A percentile compares a stretch with the other conserved stretches of the same genome.
These are phyloP conservation scores for Tilletiopsis washingtonensis DNA, from an alignment of 1,284 basidiomycete genomes.

Conservation along the genomic window DNA sequence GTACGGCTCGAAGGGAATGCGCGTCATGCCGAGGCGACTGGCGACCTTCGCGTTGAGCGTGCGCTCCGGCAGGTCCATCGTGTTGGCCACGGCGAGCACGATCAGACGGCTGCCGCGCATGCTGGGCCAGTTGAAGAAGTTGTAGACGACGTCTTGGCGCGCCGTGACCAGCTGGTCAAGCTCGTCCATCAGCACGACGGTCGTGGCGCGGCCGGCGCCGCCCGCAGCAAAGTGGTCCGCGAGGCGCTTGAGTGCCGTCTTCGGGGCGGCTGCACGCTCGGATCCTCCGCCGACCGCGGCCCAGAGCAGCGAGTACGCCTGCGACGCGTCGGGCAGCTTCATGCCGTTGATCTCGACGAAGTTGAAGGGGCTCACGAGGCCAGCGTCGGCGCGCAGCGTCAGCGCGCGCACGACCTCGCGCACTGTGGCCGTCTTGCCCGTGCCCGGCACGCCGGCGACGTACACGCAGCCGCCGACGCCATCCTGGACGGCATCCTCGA, in stretches of 20 bases:
- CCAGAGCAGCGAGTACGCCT: conserved; percentile 43
- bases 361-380: conserved; percentile 87
- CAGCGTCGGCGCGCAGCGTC: conserved; percentile 16
- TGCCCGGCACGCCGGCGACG: conserved; percentile 83
- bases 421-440: conserved; percentile 84
- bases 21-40: conserved; percentile 86
- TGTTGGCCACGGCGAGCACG: conserved; percentile 94
- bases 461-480: conserved; percentile 92
- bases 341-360: background rate
- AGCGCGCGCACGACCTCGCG: conserved; percentile 75
- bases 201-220: conserved; percentile 47
- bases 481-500: conserved; percentile 80
- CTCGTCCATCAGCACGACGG: conserved; percentile 95
- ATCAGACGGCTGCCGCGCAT: conserved; percentile 75
- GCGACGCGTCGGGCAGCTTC: conserved; percentile 4
- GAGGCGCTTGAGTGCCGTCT: conserved; percentile 28
- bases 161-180: conserved; percentile 89
- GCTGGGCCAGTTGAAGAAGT: conserved; percentile 99
- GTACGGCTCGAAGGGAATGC: conserved; percentile 92
- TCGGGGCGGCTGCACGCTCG: conserved; percentile 9
- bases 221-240: conserved; percentile 24
- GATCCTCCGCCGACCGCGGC: conserved; percentile 20
- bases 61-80: conserved; percentile 94
- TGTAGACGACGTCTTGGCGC: conserved; percentile 97
- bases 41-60: conserved; percentile 85